Base-by-base conservation (phyloP, 345 rosid species). In the Corchorus capsularis region DNA sequence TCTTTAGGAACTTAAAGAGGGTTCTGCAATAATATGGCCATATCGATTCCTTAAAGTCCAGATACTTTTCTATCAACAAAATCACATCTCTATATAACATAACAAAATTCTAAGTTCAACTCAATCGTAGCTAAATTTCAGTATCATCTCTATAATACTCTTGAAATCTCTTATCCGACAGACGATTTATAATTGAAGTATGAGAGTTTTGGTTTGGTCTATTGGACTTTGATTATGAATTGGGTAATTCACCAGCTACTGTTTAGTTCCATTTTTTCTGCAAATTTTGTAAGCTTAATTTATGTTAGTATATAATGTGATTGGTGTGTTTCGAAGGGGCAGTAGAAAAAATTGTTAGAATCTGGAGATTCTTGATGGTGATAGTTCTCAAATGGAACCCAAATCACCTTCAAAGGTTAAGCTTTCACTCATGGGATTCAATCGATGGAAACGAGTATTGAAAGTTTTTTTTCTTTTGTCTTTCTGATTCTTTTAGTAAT, bases 21-120 rank as follows among this genome's bases (percentile, higher is more conserved):
- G 98, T 91, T 83, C 96, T 86, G 83, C 99, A 95, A 83, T 95
- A 93, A 81, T 82, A 85, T 20, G 98, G 98, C 98, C 98, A 94
- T 81, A 94, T 77, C 35, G 93, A 90, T 76, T 95, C 98, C 74
- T 93, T 84, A 74, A 73, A 93, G 77, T 91, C 98, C 84, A 95
- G 73, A 82, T 90, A 89, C 80, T 75, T 86, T 84, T 95, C 98
- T 80, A 75, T 20, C 78, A 88, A 15, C 95, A n/a, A n/a, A n/a
- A n/a, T n/a, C n/a, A n/a, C n/a, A n/a, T n/a, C n/a, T n/a, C n/a
- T n/a, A n/a, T n/a, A n/a, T n/a, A n/a, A n/a, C n/a, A n/a, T n/a
- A n/a, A n/a, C n/a, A n/a, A n/a, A n/a, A n/a, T n/a, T n/a, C n/a
- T n/a, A n/a, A n/a, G n/a, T n/a, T n/a, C n/a, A n/a, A n/a, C n/a